Evolutionary conservation across 495 filamentous ascomycete genomes (phyloP).

Genomic region (Niebla homalea): DNA sequence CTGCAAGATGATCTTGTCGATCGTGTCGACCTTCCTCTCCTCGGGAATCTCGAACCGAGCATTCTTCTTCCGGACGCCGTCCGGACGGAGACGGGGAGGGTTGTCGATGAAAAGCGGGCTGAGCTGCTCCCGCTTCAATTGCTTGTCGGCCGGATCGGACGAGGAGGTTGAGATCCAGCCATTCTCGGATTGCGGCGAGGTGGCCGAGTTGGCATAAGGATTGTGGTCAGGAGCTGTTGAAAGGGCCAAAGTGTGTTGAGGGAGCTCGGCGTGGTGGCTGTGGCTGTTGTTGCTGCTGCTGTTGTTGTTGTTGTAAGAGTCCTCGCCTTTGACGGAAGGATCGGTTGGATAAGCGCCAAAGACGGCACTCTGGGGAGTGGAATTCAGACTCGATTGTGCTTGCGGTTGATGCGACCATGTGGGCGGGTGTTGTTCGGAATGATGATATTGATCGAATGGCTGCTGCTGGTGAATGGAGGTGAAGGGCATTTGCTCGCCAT

Average conservation of each 20-base stretch:
- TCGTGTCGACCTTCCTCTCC: conserved; percentile 85
- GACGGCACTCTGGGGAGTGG: conserved; percentile 44
- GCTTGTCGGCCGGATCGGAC: conserved; percentile 42
- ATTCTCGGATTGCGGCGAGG: conserved; percentile 49
- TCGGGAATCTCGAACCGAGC: conserved; percentile 94
- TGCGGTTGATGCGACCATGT: conserved; percentile 9
- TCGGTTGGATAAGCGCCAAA: conserved; percentile 56
- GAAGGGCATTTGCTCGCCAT: conserved; percentile 15
- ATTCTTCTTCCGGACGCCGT: conserved; percentile 99
- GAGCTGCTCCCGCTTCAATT: conserved; percentile 57
- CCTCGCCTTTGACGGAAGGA: conserved; percentile 30
- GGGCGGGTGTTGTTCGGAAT: conserved; percentile 3
- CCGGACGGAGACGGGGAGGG: conserved; percentile 64
- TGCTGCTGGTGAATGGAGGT: conserved; percentile 22
- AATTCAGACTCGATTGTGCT: conserved; percentile 34
- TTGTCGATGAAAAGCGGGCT: conserved; percentile 67
- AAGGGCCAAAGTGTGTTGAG: conserved; percentile 21
- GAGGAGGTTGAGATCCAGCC: conserved; percentile 47
- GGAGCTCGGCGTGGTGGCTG: conserved; percentile 1
- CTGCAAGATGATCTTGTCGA: conserved; percentile 81
- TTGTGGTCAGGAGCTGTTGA: conserved; percentile 29
- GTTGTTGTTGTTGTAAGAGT: conserved; percentile 35
- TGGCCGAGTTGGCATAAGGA: conserved; percentile 28
- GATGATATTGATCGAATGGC: conserved; percentile 13
- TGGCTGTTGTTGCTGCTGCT: conserved; percentile 22